Evolutionary conservation across 2,329 filamentous ascomycete species (phyloP), one percentile per base, ranked within the genome.

Genomic region (Rasamsonia emersonii): DNA sequence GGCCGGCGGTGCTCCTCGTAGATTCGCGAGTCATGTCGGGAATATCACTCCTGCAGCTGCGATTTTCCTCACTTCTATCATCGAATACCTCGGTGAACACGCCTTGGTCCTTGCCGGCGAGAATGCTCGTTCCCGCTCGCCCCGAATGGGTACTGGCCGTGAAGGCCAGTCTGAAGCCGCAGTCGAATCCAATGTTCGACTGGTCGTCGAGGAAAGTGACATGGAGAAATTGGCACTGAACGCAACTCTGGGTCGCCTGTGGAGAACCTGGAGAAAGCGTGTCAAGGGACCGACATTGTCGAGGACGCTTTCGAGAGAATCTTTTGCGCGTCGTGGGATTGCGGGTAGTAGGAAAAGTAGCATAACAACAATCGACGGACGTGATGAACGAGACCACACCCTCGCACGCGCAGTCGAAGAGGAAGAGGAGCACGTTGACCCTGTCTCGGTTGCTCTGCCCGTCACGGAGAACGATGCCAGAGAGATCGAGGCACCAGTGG

Each of bases 251-350:
- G 91, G 91, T 13, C 73, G 88, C 29, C 67, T 96, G 25, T 98
- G 91, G 91, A 77, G 91, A 46, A 82, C 84, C 16, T 98, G 91
- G 91, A 86, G 91, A 62, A 94, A 94, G 64, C 76, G 82, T 32
- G 48, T 55, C 33, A 50, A 54, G 26, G 38, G 46, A 3, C 51
- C 51, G 10, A 50, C 40, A 31, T 50, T 64, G 24, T 56, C 59
- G 9, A 57, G 60, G 9, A 59, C 64, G 17, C 47, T 67, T 31
- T 60, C 54, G 14, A 50, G 54, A 37, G 59, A 64, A 36, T 65
- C 61, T 3, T 51, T 61, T 24, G 41, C 49, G 11, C 53, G 53
- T 32, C 49, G 55, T 35, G 45, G 43, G 15, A 33, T 51, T 7
- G 41, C 44, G 3, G 42, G 44, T 26, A 59, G 60, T 42, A 49